Percentiles rank a stretch among this genome's conserved stretches.
phyloP scores from a whole-genome alignment of 1,284 basidiomycete species.

The Trichosporon inkin region DNA sequence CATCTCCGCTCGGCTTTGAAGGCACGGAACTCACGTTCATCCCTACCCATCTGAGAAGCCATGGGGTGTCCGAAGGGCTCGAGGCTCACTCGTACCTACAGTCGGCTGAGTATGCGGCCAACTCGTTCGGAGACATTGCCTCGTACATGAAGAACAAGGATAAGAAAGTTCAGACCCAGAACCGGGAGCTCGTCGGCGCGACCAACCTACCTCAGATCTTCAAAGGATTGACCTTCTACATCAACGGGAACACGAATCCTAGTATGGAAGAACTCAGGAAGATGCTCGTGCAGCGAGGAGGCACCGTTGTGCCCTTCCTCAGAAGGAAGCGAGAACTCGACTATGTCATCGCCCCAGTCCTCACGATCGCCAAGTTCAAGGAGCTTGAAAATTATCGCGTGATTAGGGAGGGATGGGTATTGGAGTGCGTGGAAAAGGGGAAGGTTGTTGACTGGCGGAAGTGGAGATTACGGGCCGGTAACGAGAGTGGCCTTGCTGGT shows the following conservation, averaged over 20 bases:
- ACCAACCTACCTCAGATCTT: constrained; percentile 59
- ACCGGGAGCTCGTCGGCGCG: constrained; percentile 57
- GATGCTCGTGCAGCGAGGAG: constrained; percentile 77
- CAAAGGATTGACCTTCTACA: constrained; percentile 70
- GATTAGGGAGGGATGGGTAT: constrained; percentile 79
- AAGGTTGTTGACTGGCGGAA: constrained; percentile 53
- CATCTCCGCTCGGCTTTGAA: background rate
- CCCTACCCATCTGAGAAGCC: background rate
- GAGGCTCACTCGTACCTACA: constrained; percentile 36
- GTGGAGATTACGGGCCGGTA: constrained; percentile 33
- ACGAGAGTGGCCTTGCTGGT: background rate
- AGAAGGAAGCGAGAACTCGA: constrained; percentile 40
- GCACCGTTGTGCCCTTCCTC: constrained; percentile 63
- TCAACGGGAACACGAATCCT: constrained; percentile 86
- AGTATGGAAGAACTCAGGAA: constrained; percentile 78
- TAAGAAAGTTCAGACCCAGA: constrained; percentile 83
- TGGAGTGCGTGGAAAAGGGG: constrained; percentile 65
- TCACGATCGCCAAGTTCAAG: constrained; percentile 81
- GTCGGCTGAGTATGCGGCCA: constrained; percentile 63
- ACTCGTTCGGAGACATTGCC: constrained; percentile 74
- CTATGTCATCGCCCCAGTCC: constrained; percentile 78
- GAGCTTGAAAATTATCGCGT: constrained; percentile 85
- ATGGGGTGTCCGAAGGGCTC: background rate
- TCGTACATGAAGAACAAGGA: constrained; percentile 88
- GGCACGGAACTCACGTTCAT: constrained; percentile 3